Evolutionary conservation across 129 eudicot genomes (phyloP), one percentile per base, ranked within the genome.

Genomic region (Logfia minima): DNA sequence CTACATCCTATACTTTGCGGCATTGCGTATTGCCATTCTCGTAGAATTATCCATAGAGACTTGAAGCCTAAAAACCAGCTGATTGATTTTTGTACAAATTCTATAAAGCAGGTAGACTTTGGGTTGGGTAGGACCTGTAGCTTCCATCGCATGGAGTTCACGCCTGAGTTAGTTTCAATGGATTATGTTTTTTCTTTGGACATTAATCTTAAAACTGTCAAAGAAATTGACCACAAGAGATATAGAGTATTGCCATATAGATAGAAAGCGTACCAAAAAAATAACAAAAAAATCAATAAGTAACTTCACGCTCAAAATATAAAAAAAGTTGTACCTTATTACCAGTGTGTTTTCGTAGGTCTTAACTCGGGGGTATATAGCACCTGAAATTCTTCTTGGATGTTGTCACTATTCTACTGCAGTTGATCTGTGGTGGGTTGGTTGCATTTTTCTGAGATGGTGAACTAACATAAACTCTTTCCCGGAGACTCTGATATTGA

Each of bases 361-460:
- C 79, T 97, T 93, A 81, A 93, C 98, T 19, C 81, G 88, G 53
- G 90, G 98, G 97, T 93, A 93, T 75, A 84, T 97, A 79, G 98
- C 98, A 63, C 98, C 98, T 22, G 98, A 93, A 81, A 90, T 90
- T 68, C 91, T 93, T 66, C 97, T 93, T 66, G 97, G 97, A 72
- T 88, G 91, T 18, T 92, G 88, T 58, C 89, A 90, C 83, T 93
- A 93, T 75, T 90, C 97, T 41, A 93, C 98, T 68, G 96, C 98
- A 24, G 98, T 90, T 66, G 98, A 93, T 83, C 84, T 93, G 76
- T 93, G 98, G 98, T 93, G 97, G 31, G 91, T 93, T 53, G 97
- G 98, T 68, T 93, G 98, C 73, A 93, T 93, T 93, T 93, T 87
- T 97, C 98, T 82, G 98, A 93, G 79, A 93, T 93, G 98, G 96